Evolutionary conservation across 768 basidiomycete genomes (phyloP).

Genomic region (Lentinula sp.): DNA sequence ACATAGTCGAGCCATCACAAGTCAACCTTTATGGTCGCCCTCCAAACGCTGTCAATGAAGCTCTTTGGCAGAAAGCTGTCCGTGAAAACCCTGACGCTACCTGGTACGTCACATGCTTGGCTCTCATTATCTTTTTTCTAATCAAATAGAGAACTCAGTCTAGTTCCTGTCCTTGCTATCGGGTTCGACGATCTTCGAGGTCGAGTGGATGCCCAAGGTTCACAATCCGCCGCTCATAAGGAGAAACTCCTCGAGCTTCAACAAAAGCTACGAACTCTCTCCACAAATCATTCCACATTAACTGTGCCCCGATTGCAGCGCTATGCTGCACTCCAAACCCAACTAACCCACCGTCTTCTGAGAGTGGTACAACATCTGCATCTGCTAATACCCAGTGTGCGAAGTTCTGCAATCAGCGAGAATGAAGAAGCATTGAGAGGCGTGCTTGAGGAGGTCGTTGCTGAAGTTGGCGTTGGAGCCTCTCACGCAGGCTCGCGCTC

Average conservation of each 20-base stretch:
- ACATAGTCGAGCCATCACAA: conserved; percentile 67
- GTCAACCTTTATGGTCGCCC: conserved; percentile 67
- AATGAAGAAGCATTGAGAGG: conserved; percentile 77
- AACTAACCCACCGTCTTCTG: conserved; percentile 65
- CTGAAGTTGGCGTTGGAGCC: conserved; percentile 40
- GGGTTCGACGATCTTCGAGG: conserved; percentile 79
- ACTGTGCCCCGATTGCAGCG: conserved; percentile 65
- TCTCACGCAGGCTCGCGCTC: conserved; percentile 25
- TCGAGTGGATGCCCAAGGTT: conserved; percentile 70
- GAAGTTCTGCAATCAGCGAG: conserved; percentile 67
- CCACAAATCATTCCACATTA: conserved; percentile 56
- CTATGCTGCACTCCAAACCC: conserved; percentile 56
- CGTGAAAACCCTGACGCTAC: conserved; percentile 78
- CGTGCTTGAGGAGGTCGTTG: conserved; percentile 66
- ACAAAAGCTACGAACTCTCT: conserved; percentile 52
- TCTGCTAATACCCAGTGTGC: conserved; percentile 69
- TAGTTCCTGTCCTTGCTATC: conserved; percentile 73
- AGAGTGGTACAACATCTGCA: conserved; percentile 70
- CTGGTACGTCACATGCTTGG: conserved; percentile 40
- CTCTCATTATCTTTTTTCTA: not conserved
- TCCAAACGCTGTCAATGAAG: conserved; percentile 62
- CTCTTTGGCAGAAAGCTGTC: conserved; percentile 71
- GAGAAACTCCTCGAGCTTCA: conserved; percentile 67
- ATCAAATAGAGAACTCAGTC: conserved; percentile 29
- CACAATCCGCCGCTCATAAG: conserved; percentile 60